phyloP scores from a whole-genome alignment of 371 early-diverging fungal species.

The Lichtheimia ornata region DNA sequence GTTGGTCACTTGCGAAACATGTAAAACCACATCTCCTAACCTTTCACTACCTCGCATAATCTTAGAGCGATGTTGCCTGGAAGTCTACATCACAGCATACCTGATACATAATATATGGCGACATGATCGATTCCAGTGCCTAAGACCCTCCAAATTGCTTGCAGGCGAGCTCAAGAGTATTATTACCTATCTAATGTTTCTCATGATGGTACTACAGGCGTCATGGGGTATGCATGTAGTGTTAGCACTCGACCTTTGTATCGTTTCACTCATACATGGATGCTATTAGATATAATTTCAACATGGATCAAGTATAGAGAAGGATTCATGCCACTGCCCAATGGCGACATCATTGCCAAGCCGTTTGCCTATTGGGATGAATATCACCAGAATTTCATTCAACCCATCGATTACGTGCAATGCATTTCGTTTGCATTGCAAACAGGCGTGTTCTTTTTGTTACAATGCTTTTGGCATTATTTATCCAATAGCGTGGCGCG shows the following conservation, averaged over 20 bases:
- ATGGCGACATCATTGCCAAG: conserved; percentile 26
- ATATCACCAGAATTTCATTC: conserved; percentile 27
- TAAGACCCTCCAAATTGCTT: conserved; percentile 34
- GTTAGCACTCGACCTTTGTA: neutral
- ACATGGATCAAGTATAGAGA: conserved; percentile 54
- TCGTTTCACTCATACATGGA: neutral
- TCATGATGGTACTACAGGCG: conserved; percentile 43
- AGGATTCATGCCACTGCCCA: conserved; percentile 29
- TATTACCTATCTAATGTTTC: conserved; percentile 37
- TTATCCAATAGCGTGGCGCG: conserved; percentile 30
- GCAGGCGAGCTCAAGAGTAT: conserved; percentile 47
- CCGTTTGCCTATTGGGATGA: conserved; percentile 40
- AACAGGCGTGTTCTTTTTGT: conserved; percentile 29
- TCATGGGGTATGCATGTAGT: conserved; percentile 34
- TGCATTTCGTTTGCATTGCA: conserved; percentile 26
- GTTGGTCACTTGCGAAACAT: neutral
- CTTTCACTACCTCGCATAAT: neutral
- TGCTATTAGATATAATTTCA: conserved; percentile 32
- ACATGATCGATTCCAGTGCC: conserved; percentile 39
- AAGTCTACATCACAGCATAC: conserved; percentile 32
- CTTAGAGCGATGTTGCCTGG: conserved; percentile 36
- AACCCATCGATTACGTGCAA: conserved; percentile 31
- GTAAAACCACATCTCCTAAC: neutral
- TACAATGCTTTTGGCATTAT: conserved; percentile 41
- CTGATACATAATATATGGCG: conserved; percentile 31